Conservation (phyloP, 2,329 filamentous ascomycete species). For the Hypoxylon sp. region DNA sequence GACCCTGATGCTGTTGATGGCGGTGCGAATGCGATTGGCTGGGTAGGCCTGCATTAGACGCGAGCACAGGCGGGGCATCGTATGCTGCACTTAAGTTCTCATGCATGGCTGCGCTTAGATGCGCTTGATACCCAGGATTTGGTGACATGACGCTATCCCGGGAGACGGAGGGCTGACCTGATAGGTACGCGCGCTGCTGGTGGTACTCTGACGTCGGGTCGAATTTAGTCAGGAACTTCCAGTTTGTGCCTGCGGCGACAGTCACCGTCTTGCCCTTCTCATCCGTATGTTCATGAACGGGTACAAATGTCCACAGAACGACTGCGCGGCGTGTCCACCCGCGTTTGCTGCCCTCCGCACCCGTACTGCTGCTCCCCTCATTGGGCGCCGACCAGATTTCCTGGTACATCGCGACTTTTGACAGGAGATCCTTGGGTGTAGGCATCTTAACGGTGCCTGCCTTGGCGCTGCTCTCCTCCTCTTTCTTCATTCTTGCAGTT, state of each 20-base stretch:
- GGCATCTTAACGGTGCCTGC: conserved; percentile 44
- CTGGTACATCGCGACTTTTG: conserved; percentile 76
- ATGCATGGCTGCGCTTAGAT: conserved; percentile 69
- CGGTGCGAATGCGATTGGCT: conserved; percentile 37
- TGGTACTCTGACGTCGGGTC: conserved; percentile 73
- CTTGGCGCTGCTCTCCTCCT: conserved; percentile 55
- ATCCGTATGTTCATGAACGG: conserved; percentile 63
- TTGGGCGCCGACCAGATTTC: conserved; percentile 72
- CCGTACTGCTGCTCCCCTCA: conserved; percentile 54
- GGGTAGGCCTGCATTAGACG: conserved; percentile 33
- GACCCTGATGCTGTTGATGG: conserved; percentile 32
- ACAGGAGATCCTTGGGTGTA: conserved; percentile 67
- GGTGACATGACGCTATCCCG: conserved; percentile 69
- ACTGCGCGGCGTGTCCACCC: conserved; percentile 72
- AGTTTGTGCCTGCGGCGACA: conserved; percentile 69
- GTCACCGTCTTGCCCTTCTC: conserved; percentile 62
- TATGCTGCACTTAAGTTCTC: conserved; percentile 69
- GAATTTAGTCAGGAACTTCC: conserved; percentile 74
- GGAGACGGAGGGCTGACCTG: conserved; percentile 55
- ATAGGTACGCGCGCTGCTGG: conserved; percentile 63
- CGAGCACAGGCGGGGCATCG: conserved; percentile 55
- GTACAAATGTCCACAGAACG: conserved; percentile 75
- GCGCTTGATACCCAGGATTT: conserved; percentile 65
- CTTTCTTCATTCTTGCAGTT: conserved; percentile 50
- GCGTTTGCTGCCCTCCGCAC: conserved; percentile 41